Percentiles rank a stretch among this genome's conserved stretches.
phyloP scores from a whole-genome alignment of 345 rosid genomes.

The Ceriops tagal region DNA sequence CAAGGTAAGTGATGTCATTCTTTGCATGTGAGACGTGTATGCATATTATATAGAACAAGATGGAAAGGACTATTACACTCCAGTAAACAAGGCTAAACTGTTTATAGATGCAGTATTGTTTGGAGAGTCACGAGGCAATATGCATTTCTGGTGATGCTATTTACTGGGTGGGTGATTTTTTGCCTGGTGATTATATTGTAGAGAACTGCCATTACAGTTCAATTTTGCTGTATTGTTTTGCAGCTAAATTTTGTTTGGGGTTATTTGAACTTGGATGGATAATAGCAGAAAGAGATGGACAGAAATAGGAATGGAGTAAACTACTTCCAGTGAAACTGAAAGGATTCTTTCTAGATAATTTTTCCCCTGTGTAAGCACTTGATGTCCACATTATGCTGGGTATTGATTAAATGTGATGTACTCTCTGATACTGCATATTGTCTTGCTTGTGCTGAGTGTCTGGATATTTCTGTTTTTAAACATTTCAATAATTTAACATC shows the following conservation, averaged over 20 bases:
- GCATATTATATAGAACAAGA: constrained; percentile 22
- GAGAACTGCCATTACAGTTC: constrained; percentile 10
- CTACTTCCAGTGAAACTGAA: not conserved
- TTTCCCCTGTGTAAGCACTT: no score
- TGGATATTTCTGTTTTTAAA: no score
- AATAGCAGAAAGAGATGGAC: not conserved
- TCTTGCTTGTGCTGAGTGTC: no score
- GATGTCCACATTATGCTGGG: no score
- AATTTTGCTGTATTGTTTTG: constrained; percentile 14
- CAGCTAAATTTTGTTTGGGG: not conserved
- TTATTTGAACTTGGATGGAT: not conserved
- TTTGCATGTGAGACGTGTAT: constrained; percentile 44
- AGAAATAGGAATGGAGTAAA: not conserved
- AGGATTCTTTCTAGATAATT: no score
- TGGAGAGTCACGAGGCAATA: constrained; percentile 12
- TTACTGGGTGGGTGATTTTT: no score
- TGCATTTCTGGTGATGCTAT: not conserved
- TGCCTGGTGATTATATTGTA: not conserved
- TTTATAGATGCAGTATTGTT: constrained; percentile 4
- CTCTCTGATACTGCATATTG: no score
- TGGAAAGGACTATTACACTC: not conserved
- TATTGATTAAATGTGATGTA: no score
- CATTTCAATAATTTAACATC: no score
- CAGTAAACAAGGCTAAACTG: constrained; percentile 8
- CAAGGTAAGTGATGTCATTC: constrained; percentile 48